phyloP scores from a whole-genome alignment of 1,284 basidiomycete species.

The Cerrena zonata region DNA sequence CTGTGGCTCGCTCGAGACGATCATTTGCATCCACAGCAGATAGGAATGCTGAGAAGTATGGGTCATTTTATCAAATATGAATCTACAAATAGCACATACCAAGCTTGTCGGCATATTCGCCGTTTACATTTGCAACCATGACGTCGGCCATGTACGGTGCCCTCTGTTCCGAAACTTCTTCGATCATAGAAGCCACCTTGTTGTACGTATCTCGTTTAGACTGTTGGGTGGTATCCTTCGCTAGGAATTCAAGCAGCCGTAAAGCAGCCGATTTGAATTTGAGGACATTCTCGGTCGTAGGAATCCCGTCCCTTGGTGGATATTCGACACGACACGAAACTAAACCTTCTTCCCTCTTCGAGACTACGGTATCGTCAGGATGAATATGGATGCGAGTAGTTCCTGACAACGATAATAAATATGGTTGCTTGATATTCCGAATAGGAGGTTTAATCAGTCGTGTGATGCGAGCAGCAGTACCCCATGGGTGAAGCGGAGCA shows the following conservation, averaged over 20 bases:
- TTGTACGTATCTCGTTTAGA: conserved; percentile 55
- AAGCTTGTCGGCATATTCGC: conserved; percentile 64
- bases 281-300: conserved; percentile 49
- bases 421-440: conserved; percentile 30
- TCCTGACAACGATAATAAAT: conserved; percentile 62
- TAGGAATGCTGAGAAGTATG: conserved; percentile 44
- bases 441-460: conserved; percentile 52
- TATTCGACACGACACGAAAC: conserved; percentile 46
- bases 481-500: conserved; percentile 31
- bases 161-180: conserved; percentile 55
- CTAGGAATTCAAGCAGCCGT: conserved; percentile 59
- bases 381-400: conserved; percentile 48
- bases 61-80: not conserved
- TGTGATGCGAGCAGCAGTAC: conserved; percentile 52
- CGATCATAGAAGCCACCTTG: conserved; percentile 58
- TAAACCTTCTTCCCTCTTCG: conserved; percentile 23
- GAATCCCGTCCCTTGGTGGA: conserved; percentile 38
- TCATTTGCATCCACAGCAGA: conserved; percentile 49
- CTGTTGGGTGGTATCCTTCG: conserved; percentile 52
- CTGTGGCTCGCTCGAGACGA: conserved; percentile 58
- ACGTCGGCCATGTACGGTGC: conserved; percentile 72
- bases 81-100: conserved; percentile 37
- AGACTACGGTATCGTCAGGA: conserved; percentile 23
- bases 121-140: conserved; percentile 56
- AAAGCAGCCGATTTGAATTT: conserved; percentile 64